Conservation (phyloP, 352 stramenopile species). For the Phytophthora cryptogea region DNA sequence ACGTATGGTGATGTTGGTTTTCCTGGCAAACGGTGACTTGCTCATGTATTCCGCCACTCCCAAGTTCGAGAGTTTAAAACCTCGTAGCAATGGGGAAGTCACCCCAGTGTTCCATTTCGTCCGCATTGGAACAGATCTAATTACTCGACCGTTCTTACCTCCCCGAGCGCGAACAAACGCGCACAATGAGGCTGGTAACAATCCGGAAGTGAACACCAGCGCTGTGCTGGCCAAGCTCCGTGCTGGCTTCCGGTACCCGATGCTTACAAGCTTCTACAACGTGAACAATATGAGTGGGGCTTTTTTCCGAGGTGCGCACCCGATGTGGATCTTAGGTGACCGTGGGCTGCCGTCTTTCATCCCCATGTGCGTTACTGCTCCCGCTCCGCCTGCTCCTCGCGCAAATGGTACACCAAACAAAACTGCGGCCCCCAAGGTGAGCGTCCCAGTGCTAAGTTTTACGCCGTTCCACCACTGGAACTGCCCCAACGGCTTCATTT, state of each 20-base stretch:
- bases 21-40: slow-evolving; percentile 84
- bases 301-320: slow-evolving; percentile 85
- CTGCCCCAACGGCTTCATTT: slow-evolving; percentile 88
- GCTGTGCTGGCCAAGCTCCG: slow-evolving; percentile 75
- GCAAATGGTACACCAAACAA: slow-evolving; percentile 27
- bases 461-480: slow-evolving; percentile 90
- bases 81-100: slow-evolving; percentile 20
- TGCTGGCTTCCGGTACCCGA: slow-evolving; percentile 83
- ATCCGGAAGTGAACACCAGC: slow-evolving; percentile 64
- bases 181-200: slow-evolving; percentile 57
- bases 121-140: slow-evolving; percentile 68
- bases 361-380: slow-evolving; percentile 69
- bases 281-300: slow-evolving; percentile 86
- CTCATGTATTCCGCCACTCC: slow-evolving; percentile 76
- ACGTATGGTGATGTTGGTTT: slow-evolving; percentile 85
- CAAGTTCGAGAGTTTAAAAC: slow-evolving; percentile 40
- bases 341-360: slow-evolving; percentile 69
- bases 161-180: slow-evolving; percentile 54
- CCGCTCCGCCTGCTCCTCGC: slow-evolving; percentile 20
- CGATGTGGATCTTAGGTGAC: slow-evolving; percentile 84
- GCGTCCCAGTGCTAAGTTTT: slow-evolving; percentile 85
- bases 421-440: slow-evolving; percentile 42
- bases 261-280: slow-evolving; percentile 82
- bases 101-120: slow-evolving; percentile 63
- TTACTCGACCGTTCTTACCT: slow-evolving; percentile 74